phyloP scores from a whole-genome alignment of 2,329 filamentous ascomycete genomes.

The Cladophialophora chaetospira region DNA sequence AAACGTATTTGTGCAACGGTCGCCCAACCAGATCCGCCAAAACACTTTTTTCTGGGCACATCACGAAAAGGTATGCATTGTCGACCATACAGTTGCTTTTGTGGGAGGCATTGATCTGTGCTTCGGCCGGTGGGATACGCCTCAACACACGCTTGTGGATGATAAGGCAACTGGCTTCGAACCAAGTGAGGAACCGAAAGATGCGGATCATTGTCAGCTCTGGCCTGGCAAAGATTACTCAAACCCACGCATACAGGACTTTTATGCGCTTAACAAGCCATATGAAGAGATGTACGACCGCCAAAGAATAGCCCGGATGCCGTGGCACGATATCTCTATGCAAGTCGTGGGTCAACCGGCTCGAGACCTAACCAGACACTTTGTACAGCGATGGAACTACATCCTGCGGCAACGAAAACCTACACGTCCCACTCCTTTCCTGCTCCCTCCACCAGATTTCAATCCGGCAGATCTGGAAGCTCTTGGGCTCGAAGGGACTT shows the following conservation, averaged over 20 bases:
- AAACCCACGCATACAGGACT: conserved; percentile 92
- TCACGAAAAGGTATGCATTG: conserved; percentile 96
- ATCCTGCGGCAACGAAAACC: conserved; percentile 89
- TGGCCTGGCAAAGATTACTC: conserved; percentile 99
- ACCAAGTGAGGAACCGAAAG: conserved; percentile 71
- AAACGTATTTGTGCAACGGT: conserved; percentile 94
- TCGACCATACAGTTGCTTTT: conserved; percentile 95
- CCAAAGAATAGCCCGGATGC: conserved; percentile 85
- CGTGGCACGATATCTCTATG: conserved; percentile 98
- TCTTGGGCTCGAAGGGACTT: conserved; percentile 87
- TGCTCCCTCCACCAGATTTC: conserved; percentile 91
- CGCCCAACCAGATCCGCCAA: conserved; percentile 96
- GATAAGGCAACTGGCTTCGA: conserved; percentile 97
- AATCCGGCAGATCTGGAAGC: conserved; percentile 81
- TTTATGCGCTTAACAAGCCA: conserved; percentile 87
- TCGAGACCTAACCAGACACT: conserved; percentile 89
- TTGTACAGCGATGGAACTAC: conserved; percentile 98
- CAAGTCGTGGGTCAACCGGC: conserved; percentile 96
- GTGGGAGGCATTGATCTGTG: conserved; percentile 94
- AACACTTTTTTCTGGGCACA: conserved; percentile 99
- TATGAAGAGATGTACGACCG: conserved; percentile 99
- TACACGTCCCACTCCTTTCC: conserved; percentile 87
- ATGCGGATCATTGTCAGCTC: conserved; percentile 90
- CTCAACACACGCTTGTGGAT: conserved; percentile 85
- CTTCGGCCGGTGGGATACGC: conserved; percentile 96